A percentile compares a stretch with the other conserved stretches of the same genome.
phyloP scores from a whole-genome alignment of 495 filamentous ascomycete genomes.

The Entonaema liquescens region DNA sequence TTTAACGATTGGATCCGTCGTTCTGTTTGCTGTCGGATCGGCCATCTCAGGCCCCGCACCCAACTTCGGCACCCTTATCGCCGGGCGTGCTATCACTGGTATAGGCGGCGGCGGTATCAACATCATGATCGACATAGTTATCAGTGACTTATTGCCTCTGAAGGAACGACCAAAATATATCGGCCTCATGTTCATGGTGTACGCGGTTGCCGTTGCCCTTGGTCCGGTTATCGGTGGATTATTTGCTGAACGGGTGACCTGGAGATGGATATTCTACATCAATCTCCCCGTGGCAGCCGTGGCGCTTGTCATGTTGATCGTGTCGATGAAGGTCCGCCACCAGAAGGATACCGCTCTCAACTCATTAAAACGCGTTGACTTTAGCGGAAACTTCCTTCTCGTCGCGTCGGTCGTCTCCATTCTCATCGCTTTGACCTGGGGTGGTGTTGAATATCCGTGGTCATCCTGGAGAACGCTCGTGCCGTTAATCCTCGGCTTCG shows the following conservation, averaged over 20 bases:
- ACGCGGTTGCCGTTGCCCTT: constrained; percentile 69
- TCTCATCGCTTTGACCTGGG: constrained; percentile 40
- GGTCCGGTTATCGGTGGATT: constrained; percentile 77
- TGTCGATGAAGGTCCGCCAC: constrained; percentile 42
- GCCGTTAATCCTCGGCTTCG: constrained; percentile 41
- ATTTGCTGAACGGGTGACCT: constrained; percentile 59
- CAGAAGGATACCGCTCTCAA: constrained; percentile 11
- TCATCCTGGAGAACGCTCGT: constrained; percentile 39
- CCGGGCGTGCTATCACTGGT: constrained; percentile 74
- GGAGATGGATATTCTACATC: constrained; percentile 52
- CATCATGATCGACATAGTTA: too few species aligned
- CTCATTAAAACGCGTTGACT: constrained; percentile 42
- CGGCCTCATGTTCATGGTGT: constrained; percentile 62
- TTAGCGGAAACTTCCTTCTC: constrained; percentile 44
- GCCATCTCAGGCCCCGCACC: constrained; percentile 45
- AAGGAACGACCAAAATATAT: constrained; percentile 64
- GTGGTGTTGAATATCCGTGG: constrained; percentile 40
- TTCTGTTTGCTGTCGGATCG: constrained; percentile 48
- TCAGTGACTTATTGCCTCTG: constrained; percentile 76
- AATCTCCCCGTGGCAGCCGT: constrained; percentile 46
- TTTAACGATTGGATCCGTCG: constrained; percentile 42
- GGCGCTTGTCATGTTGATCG: constrained; percentile 29
- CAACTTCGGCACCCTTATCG: constrained; percentile 66
- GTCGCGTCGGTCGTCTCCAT: constrained; percentile 39
- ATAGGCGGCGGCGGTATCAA: too few species aligned